Conservation (phyloP, 1,284 basidiomycete species). For the Puccinia horiana region DNA sequence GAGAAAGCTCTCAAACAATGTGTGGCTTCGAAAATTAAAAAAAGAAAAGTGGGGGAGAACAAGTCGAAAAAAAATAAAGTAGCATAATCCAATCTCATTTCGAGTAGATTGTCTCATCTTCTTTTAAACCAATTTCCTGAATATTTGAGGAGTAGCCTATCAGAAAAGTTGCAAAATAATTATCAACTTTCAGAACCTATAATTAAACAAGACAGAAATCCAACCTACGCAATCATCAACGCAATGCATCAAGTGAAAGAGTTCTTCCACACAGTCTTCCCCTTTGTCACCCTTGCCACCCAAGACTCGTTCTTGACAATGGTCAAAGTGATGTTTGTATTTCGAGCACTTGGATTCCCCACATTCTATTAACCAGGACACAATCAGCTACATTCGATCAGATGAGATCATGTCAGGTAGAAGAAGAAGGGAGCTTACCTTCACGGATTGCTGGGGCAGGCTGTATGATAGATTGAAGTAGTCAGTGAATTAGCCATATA, state of each 20-base stretch:
- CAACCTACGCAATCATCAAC: conserved; percentile 49
- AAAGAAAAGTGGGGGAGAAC: too few species aligned
- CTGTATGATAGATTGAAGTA: neutral
- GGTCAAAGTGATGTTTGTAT: conserved; percentile 49
- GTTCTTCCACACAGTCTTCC: conserved; percentile 49
- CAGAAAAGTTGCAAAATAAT: neutral
- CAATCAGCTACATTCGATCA: neutral
- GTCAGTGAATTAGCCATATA: too few species aligned
- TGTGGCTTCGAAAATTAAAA: too few species aligned
- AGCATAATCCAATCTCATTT: too few species aligned
- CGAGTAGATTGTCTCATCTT: too few species aligned
- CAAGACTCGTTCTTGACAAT: conserved; percentile 47
- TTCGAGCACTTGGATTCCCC: conserved; percentile 46
- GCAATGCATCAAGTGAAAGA: conserved; percentile 50
- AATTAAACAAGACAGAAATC: neutral
- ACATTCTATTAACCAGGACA: conserved; percentile 22
- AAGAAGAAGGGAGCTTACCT: conserved; percentile 4
- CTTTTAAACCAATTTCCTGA: conserved; percentile 33
- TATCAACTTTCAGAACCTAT: neutral
- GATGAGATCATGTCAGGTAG: neutral
- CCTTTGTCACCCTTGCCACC: conserved; percentile 44
- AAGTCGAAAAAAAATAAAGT: too few species aligned
- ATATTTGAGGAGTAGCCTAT: conserved; percentile 42
- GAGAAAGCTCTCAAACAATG: too few species aligned
- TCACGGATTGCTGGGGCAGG: conserved; percentile 45